Percentiles rank a stretch among this genome's conserved stretches.
Conservation (phyloP, 805 yeast genomes). For the Saccharomycopsis sp. region DNA sequence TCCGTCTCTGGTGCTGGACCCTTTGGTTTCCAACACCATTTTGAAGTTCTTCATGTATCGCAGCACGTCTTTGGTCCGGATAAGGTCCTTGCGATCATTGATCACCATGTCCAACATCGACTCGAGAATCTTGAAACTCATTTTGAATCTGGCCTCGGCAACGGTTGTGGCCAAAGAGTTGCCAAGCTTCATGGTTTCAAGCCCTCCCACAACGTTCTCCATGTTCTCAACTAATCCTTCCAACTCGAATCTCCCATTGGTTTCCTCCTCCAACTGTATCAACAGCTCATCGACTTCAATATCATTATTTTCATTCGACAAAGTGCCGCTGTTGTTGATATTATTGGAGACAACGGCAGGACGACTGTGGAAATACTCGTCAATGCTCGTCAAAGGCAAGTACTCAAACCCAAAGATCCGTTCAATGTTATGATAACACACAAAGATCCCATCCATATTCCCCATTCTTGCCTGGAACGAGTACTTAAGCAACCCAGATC, state of each 20-base stretch:
- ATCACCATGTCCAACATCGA: conserved; percentile 34
- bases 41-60: no score
- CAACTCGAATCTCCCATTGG: no score
- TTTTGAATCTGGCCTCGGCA: conserved; percentile 61
- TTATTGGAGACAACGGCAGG: conserved; percentile 21
- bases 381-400: conserved; percentile 65
- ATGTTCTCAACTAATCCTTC: no score
- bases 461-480: conserved; percentile 90
- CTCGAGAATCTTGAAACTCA: conserved; percentile 47
- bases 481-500: conserved; percentile 75
- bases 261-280: no score
- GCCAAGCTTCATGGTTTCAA: conserved; percentile 34
- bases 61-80: background rate
- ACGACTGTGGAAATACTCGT: conserved; percentile 42
- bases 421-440: conserved; percentile 81
- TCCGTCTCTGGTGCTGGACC: conserved; percentile 22
- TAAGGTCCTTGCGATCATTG: conserved; percentile 21
- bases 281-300: no score
- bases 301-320: no score
- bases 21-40: background rate
- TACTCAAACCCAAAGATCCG: conserved; percentile 87
- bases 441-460: conserved; percentile 90
- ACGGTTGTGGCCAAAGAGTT: conserved; percentile 30
- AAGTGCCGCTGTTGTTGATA: no score
- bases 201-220: no score